Percentiles rank a stretch among this genome's conserved stretches.
Evolutionary conservation across 164 flowering plant genomes (phyloP).

Genomic region (Echeveria elegans): DNA sequence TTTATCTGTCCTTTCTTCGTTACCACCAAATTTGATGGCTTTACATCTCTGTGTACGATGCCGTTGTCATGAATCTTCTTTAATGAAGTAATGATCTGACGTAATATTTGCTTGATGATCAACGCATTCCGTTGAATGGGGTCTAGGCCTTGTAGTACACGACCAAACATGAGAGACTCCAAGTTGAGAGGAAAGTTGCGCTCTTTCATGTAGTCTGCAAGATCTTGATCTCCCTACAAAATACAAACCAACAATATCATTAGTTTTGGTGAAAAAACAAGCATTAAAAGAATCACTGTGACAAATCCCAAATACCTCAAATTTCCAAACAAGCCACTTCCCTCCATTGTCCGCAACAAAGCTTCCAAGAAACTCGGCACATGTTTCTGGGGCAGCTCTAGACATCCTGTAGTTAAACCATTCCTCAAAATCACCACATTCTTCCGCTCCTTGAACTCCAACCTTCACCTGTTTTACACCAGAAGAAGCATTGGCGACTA

Average conservation of each 20-base stretch:
- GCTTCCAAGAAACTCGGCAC: slow-evolving; percentile 92
- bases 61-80: slow-evolving; percentile 92
- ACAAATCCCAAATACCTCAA: slow-evolving; percentile 63
- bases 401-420: slow-evolving; percentile 96
- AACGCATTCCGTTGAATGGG: slow-evolving; percentile 62
- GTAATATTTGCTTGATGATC: slow-evolving; percentile 90
- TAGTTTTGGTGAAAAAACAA: background rate
- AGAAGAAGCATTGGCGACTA: too few relatives aligned
- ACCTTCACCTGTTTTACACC: slow-evolving; percentile 55
- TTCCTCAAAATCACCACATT: slow-evolving; percentile 91
- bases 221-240: slow-evolving; percentile 74
- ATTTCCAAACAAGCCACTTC: slow-evolving; percentile 99
- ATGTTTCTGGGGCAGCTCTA: slow-evolving; percentile 97
- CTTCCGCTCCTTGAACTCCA: slow-evolving; percentile 81
- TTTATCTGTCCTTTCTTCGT: slow-evolving; percentile 83
- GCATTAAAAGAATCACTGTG: background rate
- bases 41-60: slow-evolving; percentile 91
- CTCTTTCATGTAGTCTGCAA: slow-evolving; percentile 83
- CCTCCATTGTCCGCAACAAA: slow-evolving; percentile 88
- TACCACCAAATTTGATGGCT: slow-evolving; percentile 94
- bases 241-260: slow-evolving; percentile 14
- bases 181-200: slow-evolving; percentile 82
- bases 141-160: slow-evolving; percentile 58
- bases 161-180: slow-evolving; percentile 85
- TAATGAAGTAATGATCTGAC: slow-evolving; percentile 82